Evolutionary conservation across 345 rosid species (phyloP).

Genomic region (Kernera saxatilis): DNA sequence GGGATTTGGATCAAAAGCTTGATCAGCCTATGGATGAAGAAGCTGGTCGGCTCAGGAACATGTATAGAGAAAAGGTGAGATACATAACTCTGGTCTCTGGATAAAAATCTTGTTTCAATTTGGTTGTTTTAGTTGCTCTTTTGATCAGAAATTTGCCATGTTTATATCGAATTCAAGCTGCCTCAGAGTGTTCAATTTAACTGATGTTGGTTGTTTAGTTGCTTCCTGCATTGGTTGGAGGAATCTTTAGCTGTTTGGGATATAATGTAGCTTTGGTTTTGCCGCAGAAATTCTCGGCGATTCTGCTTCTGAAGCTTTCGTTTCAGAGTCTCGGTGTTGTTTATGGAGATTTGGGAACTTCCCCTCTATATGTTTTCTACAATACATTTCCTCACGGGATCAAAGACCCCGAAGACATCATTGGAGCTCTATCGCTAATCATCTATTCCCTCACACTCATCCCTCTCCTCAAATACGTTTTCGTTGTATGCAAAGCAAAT

Average conservation of each 20-base stretch:
- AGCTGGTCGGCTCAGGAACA: conserved; percentile 73
- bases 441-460: conserved; percentile 60
- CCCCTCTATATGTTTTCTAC: conserved; percentile 68
- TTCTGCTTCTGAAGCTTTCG: conserved; percentile 58
- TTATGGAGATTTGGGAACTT: conserved; percentile 71
- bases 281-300: conserved; percentile 47
- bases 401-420: conserved; percentile 50
- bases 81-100: not conserved
- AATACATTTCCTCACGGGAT: conserved; percentile 58
- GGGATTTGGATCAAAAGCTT: conserved; percentile 88
- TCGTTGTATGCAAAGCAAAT: conserved; percentile 65
- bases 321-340: conserved; percentile 77
- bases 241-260: not conserved
- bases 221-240: not conserved
- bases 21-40: conserved; percentile 97
- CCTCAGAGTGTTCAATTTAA: not conserved
- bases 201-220: not conserved
- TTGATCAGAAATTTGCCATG: not conserved
- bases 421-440: conserved; percentile 62
- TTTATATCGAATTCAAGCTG: not conserved
- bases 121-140: not conserved
- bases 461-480: conserved; percentile 67
- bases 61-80: conserved; percentile 78
- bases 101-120: not conserved
- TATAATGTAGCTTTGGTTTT: not conserved